These are phyloP conservation scores for Thraustochytrium sp. DNA, from an alignment of 352 stramenopile genomes.

Conservation along the genomic window DNA sequence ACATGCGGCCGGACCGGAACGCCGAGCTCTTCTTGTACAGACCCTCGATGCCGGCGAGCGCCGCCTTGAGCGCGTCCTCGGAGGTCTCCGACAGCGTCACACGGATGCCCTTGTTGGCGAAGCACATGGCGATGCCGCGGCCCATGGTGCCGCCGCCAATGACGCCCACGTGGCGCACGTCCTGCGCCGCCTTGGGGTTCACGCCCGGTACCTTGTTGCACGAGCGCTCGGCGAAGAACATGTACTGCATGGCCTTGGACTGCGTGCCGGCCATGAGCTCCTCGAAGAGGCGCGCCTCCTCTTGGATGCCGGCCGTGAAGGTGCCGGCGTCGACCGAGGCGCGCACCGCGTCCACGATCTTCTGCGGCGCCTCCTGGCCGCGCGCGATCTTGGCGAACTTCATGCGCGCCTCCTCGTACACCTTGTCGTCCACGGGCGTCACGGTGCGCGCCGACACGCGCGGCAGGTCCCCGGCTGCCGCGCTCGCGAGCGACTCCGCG, in stretches of 20 bases:
- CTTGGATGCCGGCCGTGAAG: constrained; percentile 70
- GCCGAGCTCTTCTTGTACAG: constrained; percentile 80
- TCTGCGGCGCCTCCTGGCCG: constrained; percentile 87
- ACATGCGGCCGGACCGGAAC: constrained; percentile 75
- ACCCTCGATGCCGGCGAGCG: constrained; percentile 88
- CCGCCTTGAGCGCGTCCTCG: constrained; percentile 68
- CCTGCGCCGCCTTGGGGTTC: not conserved
- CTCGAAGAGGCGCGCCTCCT: constrained; percentile 88
- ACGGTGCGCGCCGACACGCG: constrained; percentile 73
- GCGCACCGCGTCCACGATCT: constrained; percentile 84
- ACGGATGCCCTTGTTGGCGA: constrained; percentile 74
- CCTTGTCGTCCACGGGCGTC: constrained; percentile 77
- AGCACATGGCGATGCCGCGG: constrained; percentile 91
- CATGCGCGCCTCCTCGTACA: constrained; percentile 84
- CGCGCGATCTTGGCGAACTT: constrained; percentile 94
- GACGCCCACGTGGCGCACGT: constrained; percentile 81
- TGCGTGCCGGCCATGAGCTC: constrained; percentile 89
- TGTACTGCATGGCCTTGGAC: constrained; percentile 89
- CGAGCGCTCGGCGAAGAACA: constrained; percentile 81
- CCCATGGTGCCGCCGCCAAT: constrained; percentile 96
- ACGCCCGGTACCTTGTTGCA: constrained; percentile 72
- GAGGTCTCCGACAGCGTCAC: constrained; percentile 73
- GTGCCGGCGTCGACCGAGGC: constrained; percentile 70
- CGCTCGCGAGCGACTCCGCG: not conserved
- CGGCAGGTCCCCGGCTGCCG: constrained; percentile 65